phyloP scores from a whole-genome alignment of 495 filamentous ascomycete genomes.

The Cercophora sp. region DNA sequence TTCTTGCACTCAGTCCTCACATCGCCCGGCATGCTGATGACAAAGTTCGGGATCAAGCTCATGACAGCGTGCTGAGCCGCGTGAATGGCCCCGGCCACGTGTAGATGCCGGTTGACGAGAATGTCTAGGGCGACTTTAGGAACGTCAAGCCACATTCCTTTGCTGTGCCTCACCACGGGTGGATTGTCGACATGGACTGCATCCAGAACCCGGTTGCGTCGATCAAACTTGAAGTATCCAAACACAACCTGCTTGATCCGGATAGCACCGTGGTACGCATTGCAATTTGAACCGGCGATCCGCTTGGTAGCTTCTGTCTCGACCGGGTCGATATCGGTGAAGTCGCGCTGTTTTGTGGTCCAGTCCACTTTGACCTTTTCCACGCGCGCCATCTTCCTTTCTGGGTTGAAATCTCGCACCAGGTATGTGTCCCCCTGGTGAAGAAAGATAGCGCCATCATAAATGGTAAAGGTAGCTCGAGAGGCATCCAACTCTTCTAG shows the following conservation, averaged over 20 bases:
- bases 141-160: conserved; percentile 96
- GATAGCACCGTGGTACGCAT: conserved; percentile 81
- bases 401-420: conserved; percentile 80
- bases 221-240: conserved; percentile 94
- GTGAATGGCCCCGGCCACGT: conserved; percentile 87
- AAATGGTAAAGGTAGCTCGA: conserved; percentile 90
- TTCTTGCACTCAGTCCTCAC: conserved; percentile 93
- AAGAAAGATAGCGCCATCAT: conserved; percentile 96
- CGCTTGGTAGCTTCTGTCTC: conserved; percentile 79
- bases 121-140: conserved; percentile 75
- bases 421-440: conserved; percentile 92
- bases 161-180: conserved; percentile 74
- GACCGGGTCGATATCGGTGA: conserved; percentile 85
- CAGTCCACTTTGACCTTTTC: conserved; percentile 88
- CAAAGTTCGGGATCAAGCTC: conserved; percentile 82
- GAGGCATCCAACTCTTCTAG: conserved; percentile 96
- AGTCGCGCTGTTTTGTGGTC: conserved; percentile 91
- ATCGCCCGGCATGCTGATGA: conserved; percentile 77
- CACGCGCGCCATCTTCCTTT: conserved; percentile 65
- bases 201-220: conserved; percentile 72
- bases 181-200: conserved; percentile 92
- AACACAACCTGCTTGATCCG: conserved; percentile 81
- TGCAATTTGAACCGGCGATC: conserved; percentile 44
- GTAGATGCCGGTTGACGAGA: conserved; percentile 63
- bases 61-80: conserved; percentile 90